phyloP scores from a whole-genome alignment of 495 filamentous ascomycete species.

The Extremus antarcticus region DNA sequence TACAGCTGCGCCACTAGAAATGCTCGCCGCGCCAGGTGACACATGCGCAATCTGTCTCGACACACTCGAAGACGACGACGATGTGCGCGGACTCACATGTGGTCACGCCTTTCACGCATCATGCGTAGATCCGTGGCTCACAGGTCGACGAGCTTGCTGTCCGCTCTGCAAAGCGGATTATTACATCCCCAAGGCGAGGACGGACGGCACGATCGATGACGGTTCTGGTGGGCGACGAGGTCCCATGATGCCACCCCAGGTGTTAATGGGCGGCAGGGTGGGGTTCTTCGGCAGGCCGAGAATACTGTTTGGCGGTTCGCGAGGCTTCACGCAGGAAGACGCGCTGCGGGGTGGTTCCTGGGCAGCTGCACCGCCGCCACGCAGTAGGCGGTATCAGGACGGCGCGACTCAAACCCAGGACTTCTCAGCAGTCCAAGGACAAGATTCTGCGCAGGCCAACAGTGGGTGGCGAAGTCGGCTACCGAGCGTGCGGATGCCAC shows the following conservation, averaged over 20 bases:
- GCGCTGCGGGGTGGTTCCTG: neutral
- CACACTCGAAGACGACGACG: slow-evolving; percentile 84
- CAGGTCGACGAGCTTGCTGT: slow-evolving; percentile 83
- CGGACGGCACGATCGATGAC: slow-evolving; percentile 34
- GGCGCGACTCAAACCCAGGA: neutral
- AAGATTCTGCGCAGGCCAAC: neutral
- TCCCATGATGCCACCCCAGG: neutral
- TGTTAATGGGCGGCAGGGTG: slow-evolving; percentile 6
- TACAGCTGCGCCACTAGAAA: slow-evolving; percentile 67
- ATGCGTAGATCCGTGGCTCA: slow-evolving; percentile 95
- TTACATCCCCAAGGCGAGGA: slow-evolving; percentile 76
- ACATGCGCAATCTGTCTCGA: slow-evolving; percentile 96
- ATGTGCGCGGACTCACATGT: slow-evolving; percentile 85
- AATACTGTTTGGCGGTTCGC: slow-evolving; percentile 1
- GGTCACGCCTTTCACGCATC: slow-evolving; percentile 92
- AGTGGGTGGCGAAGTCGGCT: slow-evolving; percentile 12
- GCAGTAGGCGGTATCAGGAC: slow-evolving; percentile 1
- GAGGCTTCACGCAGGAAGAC: neutral
- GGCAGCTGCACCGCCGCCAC: neutral
- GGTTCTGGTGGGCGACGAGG: neutral
- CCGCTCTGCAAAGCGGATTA: slow-evolving; percentile 96
- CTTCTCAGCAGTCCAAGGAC: neutral
- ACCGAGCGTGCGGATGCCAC: slow-evolving; percentile 8
- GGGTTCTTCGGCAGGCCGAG: slow-evolving; percentile 2
- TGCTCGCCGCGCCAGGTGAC: slow-evolving; percentile 79